phyloP scores from a whole-genome alignment of 805 yeast species.

The Babjeviella inositovora region DNA sequence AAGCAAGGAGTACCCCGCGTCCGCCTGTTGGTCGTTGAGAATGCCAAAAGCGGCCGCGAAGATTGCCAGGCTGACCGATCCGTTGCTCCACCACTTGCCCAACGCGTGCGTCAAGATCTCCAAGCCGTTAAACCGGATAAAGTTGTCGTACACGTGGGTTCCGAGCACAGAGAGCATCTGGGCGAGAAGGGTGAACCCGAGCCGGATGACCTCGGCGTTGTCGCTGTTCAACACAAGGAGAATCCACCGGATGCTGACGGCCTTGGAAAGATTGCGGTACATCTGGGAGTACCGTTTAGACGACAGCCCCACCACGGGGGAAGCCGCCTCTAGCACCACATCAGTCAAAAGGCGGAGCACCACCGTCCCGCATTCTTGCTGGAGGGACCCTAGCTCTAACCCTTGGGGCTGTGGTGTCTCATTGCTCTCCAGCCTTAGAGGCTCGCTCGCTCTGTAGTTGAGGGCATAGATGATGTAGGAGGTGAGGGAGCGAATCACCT shows the following conservation, averaged over 20 bases:
- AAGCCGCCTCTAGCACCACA: constrained; percentile 21
- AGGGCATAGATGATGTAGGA: constrained; percentile 33
- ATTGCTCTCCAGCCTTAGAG: constrained; percentile 11
- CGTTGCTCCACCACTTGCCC: constrained; percentile 29
- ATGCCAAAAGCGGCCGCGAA: constrained; percentile 30
- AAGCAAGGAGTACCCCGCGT: too few relatives aligned
- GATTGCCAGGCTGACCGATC: constrained; percentile 20
- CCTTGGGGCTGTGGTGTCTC: constrained; percentile 1
- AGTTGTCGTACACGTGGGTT: constrained; percentile 24
- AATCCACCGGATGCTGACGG: constrained; percentile 52
- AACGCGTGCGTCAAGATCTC: constrained; percentile 27
- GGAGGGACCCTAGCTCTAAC: background rate
- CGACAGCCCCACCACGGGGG: constrained; percentile 9
- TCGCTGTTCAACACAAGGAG: constrained; percentile 30
- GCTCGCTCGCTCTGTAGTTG: constrained; percentile 10
- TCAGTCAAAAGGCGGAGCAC: too few relatives aligned
- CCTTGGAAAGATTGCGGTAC: constrained; percentile 26
- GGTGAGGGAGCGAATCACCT: constrained; percentile 33
- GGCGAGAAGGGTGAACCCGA: constrained; percentile 30
- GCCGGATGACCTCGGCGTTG: constrained; percentile 15
- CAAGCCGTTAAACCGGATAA: constrained; percentile 35
- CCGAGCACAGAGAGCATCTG: constrained; percentile 30
- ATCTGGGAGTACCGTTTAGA: constrained; percentile 3
- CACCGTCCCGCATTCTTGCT: too few relatives aligned
- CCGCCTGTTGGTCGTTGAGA: too few relatives aligned